Percentiles rank a stretch among this genome's conserved stretches.
phyloP scores from a whole-genome alignment of 805 yeast species.

The Millerozyma miso region DNA sequence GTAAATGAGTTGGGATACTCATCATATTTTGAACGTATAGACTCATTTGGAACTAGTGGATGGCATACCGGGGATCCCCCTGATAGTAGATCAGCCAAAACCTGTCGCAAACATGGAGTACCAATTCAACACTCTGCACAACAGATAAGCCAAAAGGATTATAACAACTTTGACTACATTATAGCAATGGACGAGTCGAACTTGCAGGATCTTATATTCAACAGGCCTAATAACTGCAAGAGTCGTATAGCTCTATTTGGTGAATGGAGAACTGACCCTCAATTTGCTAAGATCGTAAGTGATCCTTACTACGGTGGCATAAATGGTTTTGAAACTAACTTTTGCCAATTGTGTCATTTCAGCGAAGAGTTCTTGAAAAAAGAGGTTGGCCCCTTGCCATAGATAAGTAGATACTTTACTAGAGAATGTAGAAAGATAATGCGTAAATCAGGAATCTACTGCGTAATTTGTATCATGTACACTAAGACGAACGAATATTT shows the following conservation, averaged over 20 bases:
- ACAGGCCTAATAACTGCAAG: slow-evolving; percentile 48
- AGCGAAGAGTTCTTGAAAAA: slow-evolving; percentile 61
- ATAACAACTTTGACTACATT: slow-evolving; percentile 58
- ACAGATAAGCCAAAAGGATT: slow-evolving; percentile 51
- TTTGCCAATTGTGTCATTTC: slow-evolving; percentile 70
- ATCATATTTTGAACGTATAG: slow-evolving; percentile 51
- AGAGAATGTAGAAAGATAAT: not conserved
- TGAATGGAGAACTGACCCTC: slow-evolving; percentile 59
- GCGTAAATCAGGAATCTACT: not conserved
- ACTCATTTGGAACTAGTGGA: slow-evolving; percentile 86
- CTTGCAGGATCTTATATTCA: slow-evolving; percentile 43
- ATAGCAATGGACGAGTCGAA: slow-evolving; percentile 71
- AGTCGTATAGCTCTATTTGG: slow-evolving; percentile 68
- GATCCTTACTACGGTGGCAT: slow-evolving; percentile 94
- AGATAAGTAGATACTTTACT: not conserved
- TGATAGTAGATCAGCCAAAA: slow-evolving; percentile 65
- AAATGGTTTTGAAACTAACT: slow-evolving; percentile 78
- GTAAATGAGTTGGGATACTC: slow-evolving; percentile 49
- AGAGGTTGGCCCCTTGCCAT: slow-evolving; percentile 29
- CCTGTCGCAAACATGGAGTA: slow-evolving; percentile 68
- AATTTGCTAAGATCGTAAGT: slow-evolving; percentile 56
- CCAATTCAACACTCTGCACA: slow-evolving; percentile 76
- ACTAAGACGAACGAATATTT: not conserved
- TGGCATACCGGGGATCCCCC: slow-evolving; percentile 84
- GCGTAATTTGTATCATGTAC: slow-evolving; percentile 1